Conservation (phyloP, 805 yeast species). For the Allodekkera sacchari region DNA sequence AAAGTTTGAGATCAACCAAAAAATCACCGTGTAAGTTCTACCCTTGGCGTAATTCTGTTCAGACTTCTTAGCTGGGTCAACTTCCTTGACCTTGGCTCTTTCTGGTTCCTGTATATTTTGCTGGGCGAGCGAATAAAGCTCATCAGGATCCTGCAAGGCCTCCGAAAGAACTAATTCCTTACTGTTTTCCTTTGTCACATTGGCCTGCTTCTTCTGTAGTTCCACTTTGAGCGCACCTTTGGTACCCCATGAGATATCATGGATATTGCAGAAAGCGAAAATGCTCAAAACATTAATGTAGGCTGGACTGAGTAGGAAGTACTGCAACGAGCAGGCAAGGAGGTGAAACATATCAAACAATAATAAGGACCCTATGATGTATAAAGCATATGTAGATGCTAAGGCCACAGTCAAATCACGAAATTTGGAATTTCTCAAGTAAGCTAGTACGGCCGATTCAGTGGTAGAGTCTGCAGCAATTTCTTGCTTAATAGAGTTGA, state of each 20-base stretch:
- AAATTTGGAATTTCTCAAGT: conserved; percentile 60
- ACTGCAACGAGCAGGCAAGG: conserved; percentile 78
- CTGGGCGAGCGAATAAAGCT: conserved; percentile 18
- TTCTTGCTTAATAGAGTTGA: conserved; percentile 40
- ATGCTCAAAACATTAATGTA: conserved; percentile 85
- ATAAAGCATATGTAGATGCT: conserved; percentile 73
- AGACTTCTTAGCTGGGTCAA: conserved; percentile 13
- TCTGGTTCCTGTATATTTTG: conserved; percentile 30
- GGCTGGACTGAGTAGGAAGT: conserved; percentile 74
- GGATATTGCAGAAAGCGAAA: conserved; percentile 90
- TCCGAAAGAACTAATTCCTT: conserved; percentile 20
- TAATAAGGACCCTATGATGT: conserved; percentile 64
- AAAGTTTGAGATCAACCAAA: conserved; percentile 83
- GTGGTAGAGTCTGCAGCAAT: conserved; percentile 25
- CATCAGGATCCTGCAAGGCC: conserved; percentile 24
- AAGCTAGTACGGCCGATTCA: conserved; percentile 25
- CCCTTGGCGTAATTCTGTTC: conserved; percentile 79
- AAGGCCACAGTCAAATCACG: conserved; percentile 79
- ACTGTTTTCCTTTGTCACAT: conserved; percentile 9
- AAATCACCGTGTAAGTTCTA: conserved; percentile 77
- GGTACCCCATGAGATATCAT: conserved; percentile 96
- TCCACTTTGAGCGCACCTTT: conserved; percentile 64
- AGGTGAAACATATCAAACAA: conserved; percentile 88
- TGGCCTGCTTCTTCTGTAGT: conserved; percentile 51
- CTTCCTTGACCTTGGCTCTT: conserved; percentile 26